A percentile compares a stretch with the other conserved stretches of the same genome.
Conservation (phyloP, 441 rosid genomes). For the Sinapis alba region DNA sequence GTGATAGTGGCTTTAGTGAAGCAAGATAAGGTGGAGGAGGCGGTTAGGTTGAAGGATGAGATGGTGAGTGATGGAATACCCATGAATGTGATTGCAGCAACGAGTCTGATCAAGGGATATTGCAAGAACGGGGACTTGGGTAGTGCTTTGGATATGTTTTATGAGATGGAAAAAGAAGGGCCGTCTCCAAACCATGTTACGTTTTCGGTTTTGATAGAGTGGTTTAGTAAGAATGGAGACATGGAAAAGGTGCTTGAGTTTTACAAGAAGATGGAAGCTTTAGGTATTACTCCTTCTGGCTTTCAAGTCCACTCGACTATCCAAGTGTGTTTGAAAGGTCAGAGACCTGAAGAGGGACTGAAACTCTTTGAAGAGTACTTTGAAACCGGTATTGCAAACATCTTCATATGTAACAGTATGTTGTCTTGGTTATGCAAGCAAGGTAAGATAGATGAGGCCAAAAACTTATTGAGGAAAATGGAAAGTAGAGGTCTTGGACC, state of each 20-base stretch:
- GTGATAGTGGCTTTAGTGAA: conserved; percentile 58
- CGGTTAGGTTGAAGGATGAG: conserved; percentile 67
- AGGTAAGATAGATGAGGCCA: conserved; percentile 56
- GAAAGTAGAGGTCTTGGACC: conserved; percentile 43
- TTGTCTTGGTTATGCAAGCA: conserved; percentile 51
- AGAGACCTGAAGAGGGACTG: conserved; percentile 46
- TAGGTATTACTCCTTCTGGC: conserved; percentile 46
- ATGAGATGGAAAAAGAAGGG: conserved; percentile 54
- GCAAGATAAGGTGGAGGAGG: conserved; percentile 58
- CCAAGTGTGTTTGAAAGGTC: conserved; percentile 48
- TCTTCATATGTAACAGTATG: conserved; percentile 49
- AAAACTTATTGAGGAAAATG: conserved; percentile 60
- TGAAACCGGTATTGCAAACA: conserved; percentile 53
- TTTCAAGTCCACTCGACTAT: conserved; percentile 55
- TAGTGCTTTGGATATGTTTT: conserved; percentile 57
- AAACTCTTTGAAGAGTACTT: conserved; percentile 56
- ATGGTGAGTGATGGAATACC: conserved; percentile 59
- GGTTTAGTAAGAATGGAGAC: conserved; percentile 55
- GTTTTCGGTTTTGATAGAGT: conserved; percentile 60
- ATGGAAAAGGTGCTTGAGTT: conserved; percentile 62
- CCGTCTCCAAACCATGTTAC: conserved; percentile 60
- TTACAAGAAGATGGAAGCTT: conserved; percentile 54
- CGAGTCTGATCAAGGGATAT: conserved; percentile 64
- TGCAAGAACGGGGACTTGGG: conserved; percentile 51
- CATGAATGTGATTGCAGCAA: conserved; percentile 57